Evolutionary conservation across 345 rosid species (phyloP).

Genomic region (Limnanthes douglasii): DNA sequence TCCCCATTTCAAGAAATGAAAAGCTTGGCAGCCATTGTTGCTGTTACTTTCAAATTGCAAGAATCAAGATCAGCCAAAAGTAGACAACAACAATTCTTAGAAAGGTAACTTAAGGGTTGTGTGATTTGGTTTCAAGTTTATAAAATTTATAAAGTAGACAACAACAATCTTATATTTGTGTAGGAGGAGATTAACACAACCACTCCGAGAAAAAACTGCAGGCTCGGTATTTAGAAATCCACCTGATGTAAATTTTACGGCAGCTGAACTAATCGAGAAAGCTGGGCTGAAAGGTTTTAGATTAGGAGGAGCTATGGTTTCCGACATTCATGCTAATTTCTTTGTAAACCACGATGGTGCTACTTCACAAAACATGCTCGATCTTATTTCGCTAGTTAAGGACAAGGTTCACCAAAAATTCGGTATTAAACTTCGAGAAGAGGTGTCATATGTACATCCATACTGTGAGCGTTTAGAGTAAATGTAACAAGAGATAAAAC

Average conservation of each 20-base stretch:
- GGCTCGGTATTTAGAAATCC: conserved; percentile 18
- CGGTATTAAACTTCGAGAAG: conserved; percentile 10
- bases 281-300: conserved; percentile 15
- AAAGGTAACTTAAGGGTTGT: no score
- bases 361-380: conserved; percentile 22
- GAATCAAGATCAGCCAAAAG: conserved; percentile 10
- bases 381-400: conserved; percentile 18
- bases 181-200: conserved; percentile 15
- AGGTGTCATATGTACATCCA: conserved; percentile 13
- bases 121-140: no score
- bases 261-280: conserved; percentile 18
- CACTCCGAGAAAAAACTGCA: conserved; percentile 10
- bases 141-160: no score
- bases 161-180: no score
- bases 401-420: conserved; percentile 14
- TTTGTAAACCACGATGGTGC: conserved; percentile 9
- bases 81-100: conserved; percentile 9
- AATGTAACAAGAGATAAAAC: no score
- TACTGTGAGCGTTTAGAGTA: conserved; percentile 2
- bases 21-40: conserved; percentile 17
- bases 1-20: conserved; percentile 17
- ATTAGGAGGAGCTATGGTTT: conserved; percentile 23
- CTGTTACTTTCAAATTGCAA: conserved; percentile 14
- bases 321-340: conserved; percentile 19
- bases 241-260: conserved; percentile 7